Base-by-base conservation (phyloP, 306 rosid species). In the Lathyrus tuberosus region DNA sequence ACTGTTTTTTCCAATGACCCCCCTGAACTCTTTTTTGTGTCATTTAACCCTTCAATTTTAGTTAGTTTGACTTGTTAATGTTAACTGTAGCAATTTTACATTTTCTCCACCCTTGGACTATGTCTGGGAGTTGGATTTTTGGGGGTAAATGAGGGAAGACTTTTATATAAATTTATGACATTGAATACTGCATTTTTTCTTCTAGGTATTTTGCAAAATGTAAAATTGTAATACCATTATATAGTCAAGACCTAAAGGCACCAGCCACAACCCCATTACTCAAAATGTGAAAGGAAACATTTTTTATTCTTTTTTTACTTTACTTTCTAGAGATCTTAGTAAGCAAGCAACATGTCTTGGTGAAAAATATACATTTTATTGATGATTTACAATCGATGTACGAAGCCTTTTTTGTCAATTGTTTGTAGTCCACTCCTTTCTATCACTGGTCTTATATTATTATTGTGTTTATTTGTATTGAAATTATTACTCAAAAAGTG, bases 351-450 rank as follows among this genome's bases (percentile, higher is more conserved):
- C 69, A 49, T 74, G 52, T 43, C 30, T 52, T 71, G 11, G n/a
- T 16, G 56, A 59, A 64, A 49, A 75, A 57, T 68, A 35, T 31
- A 6, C 30, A 28, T 53, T 62, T 18, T 61, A 9, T 41, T 35
- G 59, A 24, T 77, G 31, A 63, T 79, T 81, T 57, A 69, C 59
- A 72, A 72, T 61, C 48, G 37, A 43, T 63, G 61, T 57, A 20
- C 68, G 64, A 44, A n/a, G n/a, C n/a, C n/a, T n/a, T n/a, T n/a
- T n/a, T n/a, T n/a, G n/a, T n/a, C n/a, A n/a, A n/a, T n/a, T n/a
- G n/a, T 41, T 73, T 71, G 62, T 83, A 86, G 80, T 47, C 92
- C 91, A 54, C 78, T 84, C 48, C 88, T 92, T 74, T 86, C 91
- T 43, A 15, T 82, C 48, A 30, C 17, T 40, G 31, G 24, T 31